Base-by-base conservation (phyloP, 2,329 filamentous ascomycete genomes). In the Exserohilum rostratum region DNA sequence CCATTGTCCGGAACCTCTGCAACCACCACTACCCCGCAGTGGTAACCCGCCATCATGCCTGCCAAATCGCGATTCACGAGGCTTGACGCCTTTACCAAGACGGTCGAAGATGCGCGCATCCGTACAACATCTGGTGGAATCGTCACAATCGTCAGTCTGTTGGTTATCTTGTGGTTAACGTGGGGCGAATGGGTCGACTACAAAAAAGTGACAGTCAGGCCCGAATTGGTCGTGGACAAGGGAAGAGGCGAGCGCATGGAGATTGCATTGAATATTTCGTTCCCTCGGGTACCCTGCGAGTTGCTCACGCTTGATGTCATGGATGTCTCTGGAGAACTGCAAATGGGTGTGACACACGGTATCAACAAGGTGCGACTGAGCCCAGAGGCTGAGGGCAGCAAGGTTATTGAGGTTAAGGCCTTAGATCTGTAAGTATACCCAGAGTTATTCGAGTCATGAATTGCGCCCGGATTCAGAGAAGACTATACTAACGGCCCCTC, bases 1-100 rank as follows among this genome's bases (percentile, higher is more conserved):
- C 13, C 27, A 13, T 35, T 34, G 29, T 22, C 34, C 9, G 9
- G 30, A 48, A 29, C 18, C 45, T 34, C 22, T 42, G 15, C 29
- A 35, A 15, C 7, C 31, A 15, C 39, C 22, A 34, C 50, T 56
- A 58, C 56, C 53, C 40, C 46, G 46, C 56, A 49, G 58, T 38
- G 58, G 58, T 57, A 53, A 35, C 31, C 51, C 46, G 49, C 51
- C 57, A 57, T 68, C 47, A 98, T 98, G 95, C 83, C 93, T 64
- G 80, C 88, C 71, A 96, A 96, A 82, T 96, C 91, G 67, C 88
- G 95, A 77, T 97, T 99, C 75, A 96, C 90, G 56, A 89, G 89
- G 85, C 90, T 99, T 62, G 95, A 99, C 78, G 95, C 95, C 83
- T 99, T 99, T 76, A 96, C 93, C 46, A 99, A 99, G 80, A 99